Evolutionary conservation across 2,329 filamentous ascomycete species (phyloP), one percentile per base, ranked within the genome.

Genomic region (Fusarium algeriense): DNA sequence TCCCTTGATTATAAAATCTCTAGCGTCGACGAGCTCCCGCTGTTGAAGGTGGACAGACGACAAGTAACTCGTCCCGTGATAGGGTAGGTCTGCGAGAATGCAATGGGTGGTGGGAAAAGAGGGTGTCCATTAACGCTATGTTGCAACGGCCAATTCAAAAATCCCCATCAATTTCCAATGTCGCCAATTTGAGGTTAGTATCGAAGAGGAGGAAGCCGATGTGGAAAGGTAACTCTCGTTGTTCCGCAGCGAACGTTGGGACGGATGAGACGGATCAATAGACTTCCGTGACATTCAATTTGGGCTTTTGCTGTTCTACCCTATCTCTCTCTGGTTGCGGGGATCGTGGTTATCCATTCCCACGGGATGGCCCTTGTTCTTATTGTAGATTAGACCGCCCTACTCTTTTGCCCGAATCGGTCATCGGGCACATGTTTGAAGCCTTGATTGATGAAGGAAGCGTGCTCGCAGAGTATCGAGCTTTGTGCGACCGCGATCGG

Each of bases 331-430:
- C 34, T 52, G 37, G 50, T 54, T 71, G 52, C 56, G 54, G 49
- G 64, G 65, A 71, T 72, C 40, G 50, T 61, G 44, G 35, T 54
- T 71, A 65, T 62, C 69, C 56, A 69, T 63, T 68, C 65, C 57
- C 69, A 67, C 56, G 69, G 69, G 52, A 70, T 56, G 45, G 48
- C 41, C 59, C 69, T 44, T 72, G 50, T 23, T 34, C 41, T 40
- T 38, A 26, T n/a, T 41, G n/a, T 34, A 61, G 49, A 46, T 34
- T 58, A 57, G 60, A 63, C 54, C 54, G 69, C 69, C 66, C 62
- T 73, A 38, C 60, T 57, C 26, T 66, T 32, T 50, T 70, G 30
- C 66, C 66, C 59, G 59, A 72, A 57, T 66, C 44, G n/a, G n/a
- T 38, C 28, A 43, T 60, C 52, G 28, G 41, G 44, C 64, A 50